Percentiles rank a stretch among this genome's conserved stretches.
Evolutionary conservation across 306 rosid species (phyloP).

Genomic region (Acmispon strigosus): DNA sequence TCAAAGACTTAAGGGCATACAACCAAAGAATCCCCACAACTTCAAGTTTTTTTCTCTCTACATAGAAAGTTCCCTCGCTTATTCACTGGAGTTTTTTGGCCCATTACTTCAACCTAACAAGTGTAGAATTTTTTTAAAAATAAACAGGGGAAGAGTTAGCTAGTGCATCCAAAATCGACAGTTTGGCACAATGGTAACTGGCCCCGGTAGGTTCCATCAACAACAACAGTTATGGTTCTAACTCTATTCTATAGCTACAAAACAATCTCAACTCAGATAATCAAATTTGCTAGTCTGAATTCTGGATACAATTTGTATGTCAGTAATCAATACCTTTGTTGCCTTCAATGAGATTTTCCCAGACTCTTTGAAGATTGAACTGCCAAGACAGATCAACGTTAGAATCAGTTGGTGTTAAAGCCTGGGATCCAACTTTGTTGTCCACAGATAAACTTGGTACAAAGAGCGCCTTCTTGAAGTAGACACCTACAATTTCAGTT

Average conservation of each 20-base stretch:
- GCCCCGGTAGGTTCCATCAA: no score
- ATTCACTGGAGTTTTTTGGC: no score
- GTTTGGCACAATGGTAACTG: no score
- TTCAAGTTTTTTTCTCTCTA: no score
- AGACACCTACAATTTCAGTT: conserved; percentile 55
- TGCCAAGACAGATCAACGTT: conserved; percentile 90
- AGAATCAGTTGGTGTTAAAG: conserved; percentile 35
- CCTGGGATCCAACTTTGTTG: conserved; percentile 75
- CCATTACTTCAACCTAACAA: no score
- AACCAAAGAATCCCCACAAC: no score
- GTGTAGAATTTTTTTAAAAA: no score
- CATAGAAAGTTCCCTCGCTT: no score
- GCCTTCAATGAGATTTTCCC: conserved; percentile 78
- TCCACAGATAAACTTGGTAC: conserved; percentile 72
- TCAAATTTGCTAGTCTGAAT: background rate
- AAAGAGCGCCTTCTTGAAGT: conserved; percentile 88
- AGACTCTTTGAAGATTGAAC: conserved; percentile 62
- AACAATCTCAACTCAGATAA: background rate
- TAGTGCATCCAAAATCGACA: no score
- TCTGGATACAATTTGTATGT: background rate
- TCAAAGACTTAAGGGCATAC: no score
- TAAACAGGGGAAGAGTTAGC: no score
- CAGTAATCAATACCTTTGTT: conserved; percentile 47
- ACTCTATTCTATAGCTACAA: background rate
- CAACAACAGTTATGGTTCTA: background rate